Base-by-base conservation (phyloP, 148 eudicot genomes). In the Tetragonia tetragonoides region DNA sequence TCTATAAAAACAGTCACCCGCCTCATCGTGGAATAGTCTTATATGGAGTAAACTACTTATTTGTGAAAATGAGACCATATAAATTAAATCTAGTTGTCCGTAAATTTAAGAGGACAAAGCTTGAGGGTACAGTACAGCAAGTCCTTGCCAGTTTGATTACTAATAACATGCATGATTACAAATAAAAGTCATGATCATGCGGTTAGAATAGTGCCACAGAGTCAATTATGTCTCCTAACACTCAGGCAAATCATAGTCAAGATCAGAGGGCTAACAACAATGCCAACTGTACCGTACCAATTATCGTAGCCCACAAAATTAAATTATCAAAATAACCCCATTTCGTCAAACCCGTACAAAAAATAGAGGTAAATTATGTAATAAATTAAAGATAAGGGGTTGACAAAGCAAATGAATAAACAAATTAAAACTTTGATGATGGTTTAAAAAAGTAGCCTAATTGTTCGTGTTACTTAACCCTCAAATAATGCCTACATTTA, bases 391-490 rank as follows among this genome's bases (percentile, higher is more conserved):
- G 38, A 39, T 67, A 77, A 39, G 51, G 44, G 44, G 65, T 77
- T 68, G 67, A 75, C 46, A 21, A 64, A 74, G n/a, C n/a, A 15
- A 39, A 74, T 12, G 6, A 46, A 5, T 46, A 46, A 0, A 5
- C 2, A n/a, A 41, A 60, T 39, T 39, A 38, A 40, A 65, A 40
- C 3, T 37, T 38, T 66, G 20, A 66, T 40, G 23, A 38, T 38
- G 20, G 40, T 28, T 64, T 64, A 37, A 57, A 42, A 42, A 59
- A 71, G 46, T 11, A 47, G 57, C 40, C 64, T 4, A 60, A 75
- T 54, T 56, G 20, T 46, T 70, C 15, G 66, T 24, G 61, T 76
- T 71, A 66, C 84, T 81, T 81, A 17, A 16, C 28, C 73, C 80
- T 77, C 42, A 68, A 77, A 71, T 53, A 46, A 81, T 76, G 80